Base-by-base conservation (phyloP, 371 early-diverging fungal species). In the Syncephalastrum racemosum region DNA sequence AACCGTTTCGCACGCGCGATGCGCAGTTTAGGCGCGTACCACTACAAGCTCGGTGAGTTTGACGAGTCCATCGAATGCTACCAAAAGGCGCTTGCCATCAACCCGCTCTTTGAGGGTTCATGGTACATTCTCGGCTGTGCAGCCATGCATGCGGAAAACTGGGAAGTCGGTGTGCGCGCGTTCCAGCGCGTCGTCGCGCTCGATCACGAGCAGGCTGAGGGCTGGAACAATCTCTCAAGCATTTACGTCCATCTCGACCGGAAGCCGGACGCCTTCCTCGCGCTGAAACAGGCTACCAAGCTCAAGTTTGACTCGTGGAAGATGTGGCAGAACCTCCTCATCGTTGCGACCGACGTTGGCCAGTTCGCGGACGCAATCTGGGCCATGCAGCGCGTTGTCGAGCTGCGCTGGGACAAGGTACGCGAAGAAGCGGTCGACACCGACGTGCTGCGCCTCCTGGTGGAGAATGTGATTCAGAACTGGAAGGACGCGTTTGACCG, bases 81-180 rank as follows among this genome's bases (percentile, higher is more conserved):
- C 64, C 69, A 83, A 62, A 68, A 78, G 20, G 96, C 96, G 0
- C 76, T 98, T 56, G 70, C 58, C n/a, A 89, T 98, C 75, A 98
- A 98, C 69, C 92, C 97, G 5, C 68, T 98, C 43, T 96, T 91
- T 71, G 96, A 95, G 56, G 87, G 90, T 54, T 91, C 96, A 4
- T 98, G 98, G 98, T 98, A 91, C 68, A 73, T 95, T 31, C 75
- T 94, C 56, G 98, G 98, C 2, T 98, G 98, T 70, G 94, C 95
- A 22, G 92, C 94, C 2, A 83, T 97, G 84, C 87, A 86, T 18
- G 55, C 75, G 12, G 85, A 88, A 56, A 83, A 93, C 25, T 96
- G 89, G 89, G 87, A 87, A 15, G 71, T 72, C 4, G 95, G 91
- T 6, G 60, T 73, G 16, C 65, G 78, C 16, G 93, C 96, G 4